Conservation (phyloP, 139 green algal genomes). For the Picochlorum sp. region DNA sequence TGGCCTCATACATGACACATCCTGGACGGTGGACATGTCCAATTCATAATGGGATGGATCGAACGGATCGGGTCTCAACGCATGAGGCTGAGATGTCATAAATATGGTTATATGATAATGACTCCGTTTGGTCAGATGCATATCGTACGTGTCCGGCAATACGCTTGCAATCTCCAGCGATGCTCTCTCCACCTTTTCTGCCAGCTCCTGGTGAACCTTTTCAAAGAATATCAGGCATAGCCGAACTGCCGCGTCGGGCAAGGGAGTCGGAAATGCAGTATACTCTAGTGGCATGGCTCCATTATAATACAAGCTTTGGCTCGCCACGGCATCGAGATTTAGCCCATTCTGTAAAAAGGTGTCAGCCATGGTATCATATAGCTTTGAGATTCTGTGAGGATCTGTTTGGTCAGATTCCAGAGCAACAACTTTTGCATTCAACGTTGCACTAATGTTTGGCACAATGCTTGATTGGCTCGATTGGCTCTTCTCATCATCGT, state of each 20-base stretch:
- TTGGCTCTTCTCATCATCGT: too few relatives aligned
- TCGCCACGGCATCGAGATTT: constrained; percentile 26
- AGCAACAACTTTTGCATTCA: constrained; percentile 28
- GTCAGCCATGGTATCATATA: constrained; percentile 31
- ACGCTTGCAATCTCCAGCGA: constrained; percentile 13
- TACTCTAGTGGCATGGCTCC: constrained; percentile 24
- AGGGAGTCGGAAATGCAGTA: constrained; percentile 24
- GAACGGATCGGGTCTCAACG: constrained; percentile 9
- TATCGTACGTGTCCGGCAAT: constrained; percentile 17
- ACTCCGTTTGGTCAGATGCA: constrained; percentile 22
- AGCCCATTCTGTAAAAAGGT: constrained; percentile 26
- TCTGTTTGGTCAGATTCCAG: constrained; percentile 20
- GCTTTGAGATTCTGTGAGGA: constrained; percentile 16
- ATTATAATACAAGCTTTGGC: constrained; percentile 33
- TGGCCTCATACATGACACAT: not conserved
- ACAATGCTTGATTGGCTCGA: constrained; percentile 1
- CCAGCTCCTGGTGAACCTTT: constrained; percentile 10
- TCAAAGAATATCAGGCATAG: constrained; percentile 32
- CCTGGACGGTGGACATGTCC: not conserved
- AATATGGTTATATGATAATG: constrained; percentile 40
- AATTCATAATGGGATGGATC: not conserved
- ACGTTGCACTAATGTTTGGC: constrained; percentile 27
- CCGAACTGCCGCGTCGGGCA: constrained; percentile 11
- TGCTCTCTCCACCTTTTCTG: constrained; percentile 10
- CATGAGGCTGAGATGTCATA: constrained; percentile 12